These are phyloP conservation scores for Dipodascus albidus DNA, from an alignment of 805 yeast species.

Conservation along the genomic window DNA sequence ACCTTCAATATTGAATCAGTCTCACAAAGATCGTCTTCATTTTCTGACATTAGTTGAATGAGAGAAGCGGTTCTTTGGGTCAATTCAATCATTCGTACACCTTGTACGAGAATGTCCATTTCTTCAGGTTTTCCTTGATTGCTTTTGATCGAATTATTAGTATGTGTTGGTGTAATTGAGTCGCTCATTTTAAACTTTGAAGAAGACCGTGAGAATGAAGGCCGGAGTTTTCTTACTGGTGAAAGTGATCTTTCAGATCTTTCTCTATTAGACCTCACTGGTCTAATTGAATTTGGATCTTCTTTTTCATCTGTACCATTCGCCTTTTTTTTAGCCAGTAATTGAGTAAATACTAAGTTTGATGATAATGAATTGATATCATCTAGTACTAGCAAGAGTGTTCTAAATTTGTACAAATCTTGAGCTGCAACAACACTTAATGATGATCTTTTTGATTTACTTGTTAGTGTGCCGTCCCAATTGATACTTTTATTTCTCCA, in stretches of 20 bases:
- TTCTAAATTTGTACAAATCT: conserved; percentile 12
- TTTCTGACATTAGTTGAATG: conserved; percentile 46
- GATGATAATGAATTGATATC: conserved; percentile 23
- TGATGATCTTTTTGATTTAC: not conserved
- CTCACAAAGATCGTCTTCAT: conserved; percentile 10
- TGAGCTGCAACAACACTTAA: conserved; percentile 5
- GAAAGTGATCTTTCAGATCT: not conserved
- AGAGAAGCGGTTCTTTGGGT: conserved; percentile 61
- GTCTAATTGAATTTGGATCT: not conserved
- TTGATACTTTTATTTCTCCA: conserved; percentile 21
- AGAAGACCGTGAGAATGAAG: not conserved
- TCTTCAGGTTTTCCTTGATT: not conserved
- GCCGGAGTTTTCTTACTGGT: conserved; percentile 10
- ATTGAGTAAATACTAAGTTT: conserved; percentile 19
- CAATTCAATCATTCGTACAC: conserved; percentile 45
- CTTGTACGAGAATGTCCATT: conserved; percentile 30
- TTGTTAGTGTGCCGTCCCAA: conserved; percentile 22
- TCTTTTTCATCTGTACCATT: conserved; percentile 9
- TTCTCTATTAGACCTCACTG: not conserved
- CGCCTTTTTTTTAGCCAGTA: conserved; percentile 15
- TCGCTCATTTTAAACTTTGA: not conserved
- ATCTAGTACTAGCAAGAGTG: conserved; percentile 18
- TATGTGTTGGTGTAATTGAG: not conserved
- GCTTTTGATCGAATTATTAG: not conserved
- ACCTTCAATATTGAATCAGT: conserved; percentile 10